These are phyloP conservation scores for Eucalyptus curtisii DNA, from an alignment of 345 rosid genomes.

Conservation along the genomic window DNA sequence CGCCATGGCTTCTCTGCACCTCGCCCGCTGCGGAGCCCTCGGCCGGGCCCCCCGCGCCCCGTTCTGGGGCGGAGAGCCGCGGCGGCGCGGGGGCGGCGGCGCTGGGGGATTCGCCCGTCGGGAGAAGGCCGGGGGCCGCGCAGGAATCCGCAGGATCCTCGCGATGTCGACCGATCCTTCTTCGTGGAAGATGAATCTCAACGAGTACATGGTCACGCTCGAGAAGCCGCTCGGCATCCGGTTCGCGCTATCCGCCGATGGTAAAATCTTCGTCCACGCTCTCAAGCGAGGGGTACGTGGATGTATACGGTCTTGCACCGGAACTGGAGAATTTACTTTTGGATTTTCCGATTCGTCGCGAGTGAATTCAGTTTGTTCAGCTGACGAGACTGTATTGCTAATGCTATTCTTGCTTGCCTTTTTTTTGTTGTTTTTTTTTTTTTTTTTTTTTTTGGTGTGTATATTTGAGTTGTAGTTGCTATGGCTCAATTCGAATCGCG, in stretches of 20 bases:
- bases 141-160: conserved; percentile 6
- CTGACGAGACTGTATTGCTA: not conserved
- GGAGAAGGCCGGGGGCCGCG: not conserved
- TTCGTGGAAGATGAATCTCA: conserved; percentile 57
- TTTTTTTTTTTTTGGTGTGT: not conserved
- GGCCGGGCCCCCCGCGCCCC: not conserved
- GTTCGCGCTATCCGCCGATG: conserved; percentile 60
- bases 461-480: not conserved
- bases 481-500: not conserved
- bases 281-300: conserved; percentile 61
- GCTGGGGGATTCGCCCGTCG: not conserved
- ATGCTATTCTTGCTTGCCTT: not conserved
- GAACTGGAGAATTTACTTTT: not conserved
- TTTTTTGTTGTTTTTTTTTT: not conserved
- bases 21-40: conserved; percentile 21
- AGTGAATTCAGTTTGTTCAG: not conserved
- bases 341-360: not conserved
- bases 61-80: conserved; percentile 5
- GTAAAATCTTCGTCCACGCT: conserved; percentile 70
- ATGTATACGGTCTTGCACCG: not conserved
- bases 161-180: conserved; percentile 31
- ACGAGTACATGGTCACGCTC: conserved; percentile 90
- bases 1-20: conserved; percentile 20
- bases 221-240: conserved; percentile 86
- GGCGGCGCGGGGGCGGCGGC: conserved; percentile 1